Base-by-base conservation (phyloP, 2,329 filamentous ascomycete species). In the Hypocreales sp. region DNA sequence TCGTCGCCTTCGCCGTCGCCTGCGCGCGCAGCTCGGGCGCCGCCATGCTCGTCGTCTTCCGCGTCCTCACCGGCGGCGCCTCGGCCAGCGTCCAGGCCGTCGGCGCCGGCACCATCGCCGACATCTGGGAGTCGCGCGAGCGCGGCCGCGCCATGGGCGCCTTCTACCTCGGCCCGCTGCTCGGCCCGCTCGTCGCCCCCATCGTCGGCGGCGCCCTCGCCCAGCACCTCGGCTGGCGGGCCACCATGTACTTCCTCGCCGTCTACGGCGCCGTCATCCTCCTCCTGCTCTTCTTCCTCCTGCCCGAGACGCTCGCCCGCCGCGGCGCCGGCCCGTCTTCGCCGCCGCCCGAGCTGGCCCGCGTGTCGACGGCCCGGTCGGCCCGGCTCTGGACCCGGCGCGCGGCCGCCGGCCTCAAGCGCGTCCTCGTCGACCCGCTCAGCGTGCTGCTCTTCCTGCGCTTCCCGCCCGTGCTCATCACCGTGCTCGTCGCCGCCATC, bases 21-120 rank as follows among this genome's bases (percentile, higher is more conserved):
- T 72, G 69, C 27, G 81, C 79, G 11, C 50, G 83, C 16, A 77
- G 73, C 37, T 64, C 58, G 29, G 76, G 69, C 35, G 80, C 86
- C 35, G 58, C 56, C 22, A 83, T 86, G 79, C 65, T 92, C 21
- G 72, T 87, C 39, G 64, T 79, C 21, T 79, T 86, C 61, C 70
- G 82, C 10, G 55, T 84, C 36, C 56, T 84, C 5, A 66, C 68
- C 23, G 82, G 82, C 21, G 82, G 80, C 13, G 79, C 80, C 4
- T 72, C 80, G 1, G 80, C 81, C 2, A 80, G 76, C 2, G 81
- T 86, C 0, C 81, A 87, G 47, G 77, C 81, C 7, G 80, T 90
- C 7, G 81, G 82, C 5, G 80, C 80, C 2, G 82, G 82, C 5
- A 86, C 81, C 3, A 80, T 90, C 31, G 74, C 81, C 24, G 81